Evolutionary conservation across 2,329 filamentous ascomycete species (phyloP), one percentile per base, ranked within the genome.

Genomic region (Macrophomina pseudophaseolina): DNA sequence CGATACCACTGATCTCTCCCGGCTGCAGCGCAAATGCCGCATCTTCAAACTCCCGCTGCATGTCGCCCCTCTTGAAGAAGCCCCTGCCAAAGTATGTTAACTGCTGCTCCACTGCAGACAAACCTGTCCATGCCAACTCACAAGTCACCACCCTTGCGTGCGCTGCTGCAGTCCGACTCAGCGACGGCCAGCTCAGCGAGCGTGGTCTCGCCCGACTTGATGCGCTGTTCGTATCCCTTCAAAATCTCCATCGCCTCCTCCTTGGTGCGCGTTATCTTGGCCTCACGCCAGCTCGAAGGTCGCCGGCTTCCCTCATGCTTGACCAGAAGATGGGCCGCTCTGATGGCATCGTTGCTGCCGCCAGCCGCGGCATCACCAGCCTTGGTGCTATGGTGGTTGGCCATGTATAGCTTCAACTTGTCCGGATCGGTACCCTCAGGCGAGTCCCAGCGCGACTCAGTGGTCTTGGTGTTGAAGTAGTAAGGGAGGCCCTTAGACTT

Each of bases 21-120:
- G 90, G 90, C 79, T 94, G 87, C 65, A 99, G 84, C n/a, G 87
- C 90, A 81, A 99, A 99, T 1, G 95, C 91, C 4, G 94, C 94
- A 66, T 97, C 93, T 81, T 99, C 95, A 75, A 99, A 99, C 81
- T 97, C 94, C 83, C 94, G 94, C 79, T 99, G 95, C 95, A 99
- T 99, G 75, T 98, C 94, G 33, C 93, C 93, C 74, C 87, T 89
- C 66, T 93, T 94, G 79, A 99, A 99, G 80, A 94, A 97, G 23
- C 95, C 95, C 70, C 88, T 90, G 66, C 48, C 18, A 60, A 11
- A 44, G 42, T 12, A 65, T 11, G 58, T 40, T 52, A 32, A 54
- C 67, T 74, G 72, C 56, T 70, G 67, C 18, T 18, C 16, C 54
- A 11, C 59, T 7, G 30, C 63, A 44, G 42, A 51, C 40, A 33